Evolutionary conservation across 1,284 basidiomycete species (phyloP).

Genomic region (Sanghuangporus sanghuang): DNA sequence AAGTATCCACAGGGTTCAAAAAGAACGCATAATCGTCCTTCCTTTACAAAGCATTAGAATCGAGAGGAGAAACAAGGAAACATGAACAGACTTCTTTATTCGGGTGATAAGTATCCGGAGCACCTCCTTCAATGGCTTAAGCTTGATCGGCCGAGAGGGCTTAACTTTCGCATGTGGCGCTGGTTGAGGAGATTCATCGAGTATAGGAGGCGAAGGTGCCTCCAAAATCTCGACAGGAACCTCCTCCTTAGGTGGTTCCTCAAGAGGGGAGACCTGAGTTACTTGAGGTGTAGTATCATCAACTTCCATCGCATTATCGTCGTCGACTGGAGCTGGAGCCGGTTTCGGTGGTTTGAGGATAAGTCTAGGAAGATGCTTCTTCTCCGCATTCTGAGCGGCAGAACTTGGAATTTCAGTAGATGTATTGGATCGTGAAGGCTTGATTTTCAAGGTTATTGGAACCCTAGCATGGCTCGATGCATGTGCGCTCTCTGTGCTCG

Average conservation of each 20-base stretch:
- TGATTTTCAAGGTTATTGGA: neutral
- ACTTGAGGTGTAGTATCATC: neutral
- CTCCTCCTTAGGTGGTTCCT: neutral
- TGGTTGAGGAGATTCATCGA: neutral
- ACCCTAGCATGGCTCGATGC: neutral
- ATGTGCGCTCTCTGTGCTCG: neutral
- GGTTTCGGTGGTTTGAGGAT: constrained; percentile 13
- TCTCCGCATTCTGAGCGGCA: neutral
- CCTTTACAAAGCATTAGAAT: constrained; percentile 32
- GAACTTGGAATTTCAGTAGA: neutral
- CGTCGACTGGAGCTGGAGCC: neutral
- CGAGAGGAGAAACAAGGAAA: neutral
- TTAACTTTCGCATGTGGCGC: constrained; percentile 20
- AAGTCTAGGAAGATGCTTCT: constrained; percentile 10
- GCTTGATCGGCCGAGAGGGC: constrained; percentile 50
- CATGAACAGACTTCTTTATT: constrained; percentile 59
- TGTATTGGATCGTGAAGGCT: neutral
- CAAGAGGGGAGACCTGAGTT: neutral
- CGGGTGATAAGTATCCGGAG: constrained; percentile 57
- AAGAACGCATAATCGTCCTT: constrained; percentile 88
- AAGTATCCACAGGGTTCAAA: constrained; percentile 60
- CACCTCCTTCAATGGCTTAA: constrained; percentile 75
- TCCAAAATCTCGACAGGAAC: neutral
- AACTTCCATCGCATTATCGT: constrained; percentile 5
- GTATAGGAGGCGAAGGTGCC: neutral